Evolutionary conservation across 805 yeast species (phyloP).

Genomic region (Ogataea henricii): DNA sequence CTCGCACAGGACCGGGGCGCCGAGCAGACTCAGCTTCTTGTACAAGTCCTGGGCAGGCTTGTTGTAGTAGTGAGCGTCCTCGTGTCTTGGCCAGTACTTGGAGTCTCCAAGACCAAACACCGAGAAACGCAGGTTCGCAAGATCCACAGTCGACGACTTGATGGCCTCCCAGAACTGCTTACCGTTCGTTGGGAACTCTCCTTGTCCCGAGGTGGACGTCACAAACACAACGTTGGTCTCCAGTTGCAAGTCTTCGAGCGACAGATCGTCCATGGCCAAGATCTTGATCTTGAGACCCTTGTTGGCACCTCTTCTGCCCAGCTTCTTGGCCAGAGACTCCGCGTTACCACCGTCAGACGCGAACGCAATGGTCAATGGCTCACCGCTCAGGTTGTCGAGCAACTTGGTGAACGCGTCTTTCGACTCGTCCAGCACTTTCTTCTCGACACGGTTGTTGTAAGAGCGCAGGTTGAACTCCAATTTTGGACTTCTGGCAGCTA

Average conservation of each 20-base stretch:
- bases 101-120: conserved; percentile 82
- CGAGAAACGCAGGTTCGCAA: conserved; percentile 55
- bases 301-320: conserved; percentile 75
- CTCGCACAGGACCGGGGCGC: conserved; percentile 71
- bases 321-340: conserved; percentile 73
- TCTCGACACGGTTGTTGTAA: conserved; percentile 57
- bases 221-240: conserved; percentile 71
- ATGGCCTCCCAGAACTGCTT: conserved; percentile 73
- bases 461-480: conserved; percentile 78
- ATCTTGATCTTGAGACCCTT: conserved; percentile 73
- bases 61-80: conserved; percentile 91
- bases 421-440: conserved; percentile 55
- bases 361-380: conserved; percentile 81
- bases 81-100: conserved; percentile 95
- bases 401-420: conserved; percentile 75
- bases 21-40: conserved; percentile 64
- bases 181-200: conserved; percentile 85
- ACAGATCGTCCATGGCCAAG: conserved; percentile 68
- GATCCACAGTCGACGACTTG: conserved; percentile 67
- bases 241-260: conserved; percentile 70
- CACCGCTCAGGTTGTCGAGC: conserved; percentile 87
- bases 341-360: conserved; percentile 96
- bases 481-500: conserved; percentile 69
- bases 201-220: conserved; percentile 81
- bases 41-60: conserved; percentile 81